These are phyloP conservation scores for Chionographis japonica DNA, from an alignment of 106 monocot species.

Conservation along the genomic window DNA sequence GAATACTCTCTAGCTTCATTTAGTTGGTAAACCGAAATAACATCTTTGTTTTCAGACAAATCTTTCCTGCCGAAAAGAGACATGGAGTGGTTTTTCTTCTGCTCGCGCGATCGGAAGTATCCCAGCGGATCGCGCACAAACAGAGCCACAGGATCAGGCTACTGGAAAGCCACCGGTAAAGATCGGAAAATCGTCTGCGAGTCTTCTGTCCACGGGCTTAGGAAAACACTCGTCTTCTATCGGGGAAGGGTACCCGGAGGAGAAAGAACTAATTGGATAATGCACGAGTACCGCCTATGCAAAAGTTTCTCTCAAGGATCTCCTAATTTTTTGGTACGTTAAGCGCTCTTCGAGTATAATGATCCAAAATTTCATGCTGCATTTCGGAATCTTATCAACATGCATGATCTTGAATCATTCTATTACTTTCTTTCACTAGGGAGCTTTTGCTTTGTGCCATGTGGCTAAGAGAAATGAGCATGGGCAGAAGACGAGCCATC, in stretches of 20 bases:
- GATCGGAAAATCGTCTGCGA: constrained; percentile 71
- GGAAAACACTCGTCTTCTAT: constrained; percentile 93
- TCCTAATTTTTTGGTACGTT: constrained; percentile 57
- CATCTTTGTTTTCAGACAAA: constrained; percentile 49
- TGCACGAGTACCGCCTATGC: constrained; percentile 89
- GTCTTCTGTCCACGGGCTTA: constrained; percentile 36
- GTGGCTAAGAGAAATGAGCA: constrained; percentile 53
- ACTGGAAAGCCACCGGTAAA: constrained; percentile 93
- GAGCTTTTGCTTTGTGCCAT: constrained; percentile 62
- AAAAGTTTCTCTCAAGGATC: constrained; percentile 53
- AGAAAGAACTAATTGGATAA: constrained; percentile 84
- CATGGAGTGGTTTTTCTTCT: constrained; percentile 95
- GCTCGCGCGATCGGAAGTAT: constrained; percentile 77
- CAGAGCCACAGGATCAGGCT: constrained; percentile 67
- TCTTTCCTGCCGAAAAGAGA: constrained; percentile 85
- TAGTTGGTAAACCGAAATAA: neutral
- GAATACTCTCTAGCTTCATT: neutral
- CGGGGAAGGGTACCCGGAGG: constrained; percentile 81
- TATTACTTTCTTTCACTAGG: constrained; percentile 18
- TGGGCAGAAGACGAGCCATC: constrained; percentile 8
- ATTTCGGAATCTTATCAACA: neutral
- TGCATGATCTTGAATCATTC: neutral
- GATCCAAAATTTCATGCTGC: neutral
- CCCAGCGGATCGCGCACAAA: constrained; percentile 89
- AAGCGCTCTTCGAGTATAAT: neutral